Base-by-base conservation (phyloP, 441 rosid genomes). In the Arabidopsis hybrid region DNA sequence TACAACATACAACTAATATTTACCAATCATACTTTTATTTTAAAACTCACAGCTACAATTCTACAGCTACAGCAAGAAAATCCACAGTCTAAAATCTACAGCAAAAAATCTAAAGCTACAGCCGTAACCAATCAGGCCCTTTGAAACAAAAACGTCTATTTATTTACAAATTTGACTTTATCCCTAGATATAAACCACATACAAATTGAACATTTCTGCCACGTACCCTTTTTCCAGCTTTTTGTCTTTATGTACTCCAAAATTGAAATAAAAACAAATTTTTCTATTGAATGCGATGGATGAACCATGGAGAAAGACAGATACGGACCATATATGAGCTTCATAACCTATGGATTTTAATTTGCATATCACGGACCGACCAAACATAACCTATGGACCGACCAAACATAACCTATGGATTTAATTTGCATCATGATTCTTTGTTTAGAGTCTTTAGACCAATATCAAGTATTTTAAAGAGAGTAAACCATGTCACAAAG, bases 361-460 rank as follows among this genome's bases (percentile, higher is more conserved):
- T n/a, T n/a, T n/a, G n/a, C 26, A 43, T 43, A 42, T 17, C 55
- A 32, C 53, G 31, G 34, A 51, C 39, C 4, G 16, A 53, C 12
- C 35, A 31, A 51, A 46, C 36, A 58, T 65, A 50, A 51, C 29
- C 26, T 4, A 42, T 1, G 18, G 53, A 32, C 38, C 8, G 14
- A 52, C 11, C 34, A 31, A 50, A 46, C 38, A 58, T 66, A 51
- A 52, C 31, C 29, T 4, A 43, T 1, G 21, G 55, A 32, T 56
- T 45, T 7, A 36, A 16, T 38, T 26, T 39, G 72, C 53, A 58
- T 50, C 16, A 11, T 10, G 17, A 66, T 49, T 57, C 26, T 57
- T 73, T 7, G 13, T 35, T 56, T 45, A 46, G 50, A 73, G n/a
- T n/a, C n/a, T n/a, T n/a, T n/a, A n/a, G n/a, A n/a, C 31, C 32